Base-by-base conservation (phyloP, 2,329 filamentous ascomycete genomes). In the Aspergillus viridinutans region DNA sequence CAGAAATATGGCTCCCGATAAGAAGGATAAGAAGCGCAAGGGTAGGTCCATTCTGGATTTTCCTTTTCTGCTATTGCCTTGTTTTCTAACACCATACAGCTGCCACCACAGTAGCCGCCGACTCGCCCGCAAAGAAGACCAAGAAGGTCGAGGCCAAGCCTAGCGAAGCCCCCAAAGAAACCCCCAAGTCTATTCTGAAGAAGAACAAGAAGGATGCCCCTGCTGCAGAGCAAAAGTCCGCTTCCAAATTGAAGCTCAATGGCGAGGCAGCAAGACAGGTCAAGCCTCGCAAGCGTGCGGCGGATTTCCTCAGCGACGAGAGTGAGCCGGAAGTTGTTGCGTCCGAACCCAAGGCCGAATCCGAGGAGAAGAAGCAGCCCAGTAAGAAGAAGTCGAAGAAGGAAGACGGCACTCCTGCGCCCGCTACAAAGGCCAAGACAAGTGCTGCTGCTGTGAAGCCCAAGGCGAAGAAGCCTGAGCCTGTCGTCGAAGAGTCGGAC, bases 41-140 rank as follows among this genome's bases (percentile, higher is more conserved):
- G 70, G 71, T 73, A 69, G 63, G 60, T 57, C 50, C 38, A 23
- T 4, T 58, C 49, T 64, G 49, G 64, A 52, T 42, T 50, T 43
- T 50, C 26, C 40, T 59, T 12, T 25, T 17, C 1, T 7, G 5
- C 2, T 12, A 23, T 14, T 47, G 12, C 2, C 14, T 2, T 23
- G 21, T 21, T 17, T 23, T 25, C 43, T 47, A 47, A 47, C 43
- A 26, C 17, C 55, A 63, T 60, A 60, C 61, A 53, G 59, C 65
- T 72, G 72, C 73, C 64, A 72, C 75, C 32, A 67, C 72, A 52
- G 69, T 71, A 50, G 73, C 68, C 54, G 72, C 69, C 58, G 80
- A 82, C 52, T 64, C 74, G 25, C 82, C 83, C 43, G 81, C 82
- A 10, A 80, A 80, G 57, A 89, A 88, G 68, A 84, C 85, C 26